phyloP scores from a whole-genome alignment of 331 rosid species.

The Acacia pycnantha region DNA sequence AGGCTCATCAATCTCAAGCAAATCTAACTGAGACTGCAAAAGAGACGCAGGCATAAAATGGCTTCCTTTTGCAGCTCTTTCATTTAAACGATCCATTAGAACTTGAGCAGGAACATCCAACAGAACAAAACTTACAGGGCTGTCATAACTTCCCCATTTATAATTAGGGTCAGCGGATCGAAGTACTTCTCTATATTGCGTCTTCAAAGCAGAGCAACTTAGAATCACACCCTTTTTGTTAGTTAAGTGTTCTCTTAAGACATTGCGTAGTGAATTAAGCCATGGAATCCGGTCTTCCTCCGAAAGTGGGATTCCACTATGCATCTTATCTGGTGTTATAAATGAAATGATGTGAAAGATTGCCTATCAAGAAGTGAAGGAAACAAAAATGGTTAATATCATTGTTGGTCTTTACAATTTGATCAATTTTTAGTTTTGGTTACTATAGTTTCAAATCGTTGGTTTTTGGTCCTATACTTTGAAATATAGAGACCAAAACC shows the following conservation, averaged over 20 bases:
- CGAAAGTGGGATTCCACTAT: conserved; percentile 67
- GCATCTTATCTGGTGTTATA: conserved; percentile 66
- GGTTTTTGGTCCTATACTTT: too few relatives aligned
- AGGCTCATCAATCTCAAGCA: conserved; percentile 66
- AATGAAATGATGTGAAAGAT: not conserved
- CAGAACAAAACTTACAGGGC: conserved; percentile 58
- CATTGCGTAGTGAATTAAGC: conserved; percentile 65
- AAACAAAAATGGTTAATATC: too few relatives aligned
- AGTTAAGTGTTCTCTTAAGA: conserved; percentile 35
- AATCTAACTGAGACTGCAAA: conserved; percentile 77
- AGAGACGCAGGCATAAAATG: conserved; percentile 90
- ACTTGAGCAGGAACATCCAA: conserved; percentile 72
- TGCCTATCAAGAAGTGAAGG: not conserved
- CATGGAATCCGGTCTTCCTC: conserved; percentile 81
- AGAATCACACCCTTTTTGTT: conserved; percentile 44
- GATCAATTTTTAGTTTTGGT: too few relatives aligned
- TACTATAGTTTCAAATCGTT: too few relatives aligned
- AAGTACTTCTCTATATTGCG: conserved; percentile 63
- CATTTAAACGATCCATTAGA: conserved; percentile 48
- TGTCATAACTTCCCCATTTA: conserved; percentile 35
- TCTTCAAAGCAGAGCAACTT: conserved; percentile 83
- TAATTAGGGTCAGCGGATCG: conserved; percentile 71
- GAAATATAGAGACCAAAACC: too few relatives aligned
- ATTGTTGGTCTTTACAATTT: too few relatives aligned
- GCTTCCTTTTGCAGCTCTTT: conserved; percentile 70